Evolutionary conservation across 352 stramenopile species (phyloP), one percentile per base, ranked within the genome.

Genomic region (Globisporangium emineosum): DNA sequence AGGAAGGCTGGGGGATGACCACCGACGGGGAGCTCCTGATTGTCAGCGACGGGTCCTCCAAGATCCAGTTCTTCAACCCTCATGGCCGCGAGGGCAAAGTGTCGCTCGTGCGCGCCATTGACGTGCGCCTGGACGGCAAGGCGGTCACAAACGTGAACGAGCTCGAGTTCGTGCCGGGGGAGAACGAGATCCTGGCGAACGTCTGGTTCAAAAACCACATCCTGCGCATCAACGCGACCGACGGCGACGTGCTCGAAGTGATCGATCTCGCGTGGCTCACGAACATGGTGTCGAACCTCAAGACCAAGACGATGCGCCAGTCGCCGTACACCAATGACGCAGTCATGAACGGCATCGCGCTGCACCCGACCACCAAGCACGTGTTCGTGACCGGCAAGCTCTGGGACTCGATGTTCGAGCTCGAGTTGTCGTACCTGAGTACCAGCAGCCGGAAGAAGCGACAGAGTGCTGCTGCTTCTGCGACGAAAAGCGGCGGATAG

Each of bases 321-420:
- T 68, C 70, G 1, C 65, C 62, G 15, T 74, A 71, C 33, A 72
- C 75, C 29, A 55, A 56, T 7, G 86, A 96, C 19, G 86, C 88
- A 12, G 89, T 97, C 51, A 93, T 97, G 79, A 97, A 97, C 69
- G 89, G 89, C 64, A 96, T 97, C 57, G 89, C 88, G 15, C 93
- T 83, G 56, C 76, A 96, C 57, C 77, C 81, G 0, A 57, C 60
- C 17, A 87, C 69, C 30, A 62, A 72, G 32, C 82, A 91, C 57
- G 61, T 94, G 33, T 95, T 83, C 40, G 43, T 93, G 37, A 95
- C 84, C 0, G 86, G 86, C 15, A 95, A 95, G 60, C 70, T 93
- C 37, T 95, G 86, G 86, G 83, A 92, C 67, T 90, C 81, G 45
- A 87, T 94, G 57, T 93, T 93, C 47, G 84, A 94, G 66, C 67